These are phyloP conservation scores for Fusarium odoratissimum DNA, from an alignment of 2,329 filamentous ascomycete genomes.

Conservation along the genomic window DNA sequence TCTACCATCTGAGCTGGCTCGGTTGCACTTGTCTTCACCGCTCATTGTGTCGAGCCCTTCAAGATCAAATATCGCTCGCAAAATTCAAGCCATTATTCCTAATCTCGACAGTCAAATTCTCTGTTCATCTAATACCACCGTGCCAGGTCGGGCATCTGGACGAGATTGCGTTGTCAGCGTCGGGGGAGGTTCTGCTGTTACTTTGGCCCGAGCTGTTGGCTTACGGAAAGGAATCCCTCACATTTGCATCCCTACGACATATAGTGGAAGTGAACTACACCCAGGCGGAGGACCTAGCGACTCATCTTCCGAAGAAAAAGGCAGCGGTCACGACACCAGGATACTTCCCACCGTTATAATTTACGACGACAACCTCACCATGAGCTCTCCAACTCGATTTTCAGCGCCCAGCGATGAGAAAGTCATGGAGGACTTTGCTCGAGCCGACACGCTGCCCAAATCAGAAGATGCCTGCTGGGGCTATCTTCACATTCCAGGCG, in stretches of 20 bases:
- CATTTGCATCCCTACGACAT: slow-evolving; percentile 70
- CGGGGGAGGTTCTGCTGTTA: slow-evolving; percentile 71
- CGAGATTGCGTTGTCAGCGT: slow-evolving; percentile 71
- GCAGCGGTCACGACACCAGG: neutral
- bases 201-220: slow-evolving; percentile 66
- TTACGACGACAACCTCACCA: slow-evolving; percentile 53
- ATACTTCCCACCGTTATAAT: slow-evolving; percentile 50
- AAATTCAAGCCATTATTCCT: slow-evolving; percentile 50
- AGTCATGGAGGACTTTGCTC: slow-evolving; percentile 32
- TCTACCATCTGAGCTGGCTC: slow-evolving; percentile 50
- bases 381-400: slow-evolving; percentile 42
- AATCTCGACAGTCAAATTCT: slow-evolving; percentile 50
- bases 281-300: neutral
- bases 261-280: slow-evolving; percentile 68
- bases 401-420: slow-evolving; percentile 44
- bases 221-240: slow-evolving; percentile 65
- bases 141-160: slow-evolving; percentile 40
- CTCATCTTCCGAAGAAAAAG: neutral
- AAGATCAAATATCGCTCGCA: slow-evolving; percentile 49
- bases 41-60: slow-evolving; percentile 55
- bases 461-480: slow-evolving; percentile 50
- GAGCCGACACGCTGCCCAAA: slow-evolving; percentile 18
- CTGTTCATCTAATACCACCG: slow-evolving; percentile 47
- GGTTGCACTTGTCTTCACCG: slow-evolving; percentile 48
- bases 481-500: slow-evolving; percentile 52